Evolutionary conservation across 2,329 filamentous ascomycete genomes (phyloP).

Genomic region (Curvularia hawaiiensis): DNA sequence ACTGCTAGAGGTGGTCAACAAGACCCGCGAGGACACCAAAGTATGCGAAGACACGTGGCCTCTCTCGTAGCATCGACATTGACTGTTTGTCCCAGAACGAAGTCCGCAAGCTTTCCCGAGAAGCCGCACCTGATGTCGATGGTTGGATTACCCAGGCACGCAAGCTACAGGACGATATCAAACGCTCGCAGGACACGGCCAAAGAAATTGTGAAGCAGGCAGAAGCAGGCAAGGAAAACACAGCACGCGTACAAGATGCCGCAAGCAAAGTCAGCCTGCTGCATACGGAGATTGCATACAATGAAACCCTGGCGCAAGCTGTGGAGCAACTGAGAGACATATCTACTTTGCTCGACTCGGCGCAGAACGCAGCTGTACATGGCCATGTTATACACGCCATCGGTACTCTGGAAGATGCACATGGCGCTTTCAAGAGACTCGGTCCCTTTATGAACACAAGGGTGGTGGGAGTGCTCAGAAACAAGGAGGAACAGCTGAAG

Average conservation of each 20-base stretch:
- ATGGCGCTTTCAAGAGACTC: constrained; percentile 63
- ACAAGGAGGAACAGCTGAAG: constrained; percentile 69
- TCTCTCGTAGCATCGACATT: constrained; percentile 6
- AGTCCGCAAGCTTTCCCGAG: constrained; percentile 75
- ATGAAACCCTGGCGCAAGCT: constrained; percentile 57
- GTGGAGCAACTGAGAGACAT: constrained; percentile 59
- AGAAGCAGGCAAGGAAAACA: constrained; percentile 68
- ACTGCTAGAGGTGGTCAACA: constrained; percentile 57
- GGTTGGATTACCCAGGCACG: constrained; percentile 86
- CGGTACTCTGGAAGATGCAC: constrained; percentile 54
- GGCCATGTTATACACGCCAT: constrained; percentile 55
- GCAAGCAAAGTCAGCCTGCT: constrained; percentile 60
- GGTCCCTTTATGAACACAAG: constrained; percentile 66
- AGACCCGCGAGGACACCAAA: constrained; percentile 60
- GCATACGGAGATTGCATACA: constrained; percentile 65
- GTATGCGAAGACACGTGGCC: constrained; percentile 37
- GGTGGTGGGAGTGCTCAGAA: constrained; percentile 67
- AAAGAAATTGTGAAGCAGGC: constrained; percentile 80
- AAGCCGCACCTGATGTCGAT: constrained; percentile 78
- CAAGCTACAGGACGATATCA: constrained; percentile 83
- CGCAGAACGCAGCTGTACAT: constrained; percentile 52
- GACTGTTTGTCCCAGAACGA: constrained; percentile 59
- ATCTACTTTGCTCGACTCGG: constrained; percentile 55
- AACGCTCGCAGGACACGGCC: constrained; percentile 77
- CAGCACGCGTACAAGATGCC: constrained; percentile 68